These are phyloP conservation scores for Diaporthe aspalathi DNA, from an alignment of 2,329 filamentous ascomycete genomes.

Conservation along the genomic window DNA sequence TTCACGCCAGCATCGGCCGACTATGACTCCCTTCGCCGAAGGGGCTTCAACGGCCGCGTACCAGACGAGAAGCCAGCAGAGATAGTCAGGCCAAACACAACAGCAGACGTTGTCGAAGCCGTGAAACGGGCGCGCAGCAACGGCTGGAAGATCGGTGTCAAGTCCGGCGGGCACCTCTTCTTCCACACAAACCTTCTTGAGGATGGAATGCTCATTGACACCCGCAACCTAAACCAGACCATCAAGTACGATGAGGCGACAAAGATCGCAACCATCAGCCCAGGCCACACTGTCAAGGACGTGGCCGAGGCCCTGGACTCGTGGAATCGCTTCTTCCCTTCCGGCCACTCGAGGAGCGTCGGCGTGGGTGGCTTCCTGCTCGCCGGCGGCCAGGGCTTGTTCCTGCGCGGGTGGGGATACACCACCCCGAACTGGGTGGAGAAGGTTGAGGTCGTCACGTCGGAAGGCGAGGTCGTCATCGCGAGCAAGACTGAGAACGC, in stretches of 20 bases:
- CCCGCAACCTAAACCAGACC: neutral
- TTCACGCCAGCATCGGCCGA: neutral
- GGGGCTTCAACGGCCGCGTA: neutral
- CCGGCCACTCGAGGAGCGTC: neutral
- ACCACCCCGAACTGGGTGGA: neutral
- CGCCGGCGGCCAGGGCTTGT: neutral
- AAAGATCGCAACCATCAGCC: neutral
- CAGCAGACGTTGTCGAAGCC: neutral
- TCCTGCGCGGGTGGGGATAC: neutral
- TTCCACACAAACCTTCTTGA: neutral
- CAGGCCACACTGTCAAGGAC: neutral
- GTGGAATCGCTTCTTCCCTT: neutral
- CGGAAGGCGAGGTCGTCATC: neutral
- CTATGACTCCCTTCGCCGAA: neutral
- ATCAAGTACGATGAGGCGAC: neutral
- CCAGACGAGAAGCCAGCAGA: neutral
- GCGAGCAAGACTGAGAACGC: slow-evolving; percentile 6
- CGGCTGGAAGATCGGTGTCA: neutral
- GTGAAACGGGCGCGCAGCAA: neutral
- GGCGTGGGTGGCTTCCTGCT: neutral
- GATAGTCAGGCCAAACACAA: neutral
- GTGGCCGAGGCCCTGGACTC: neutral
- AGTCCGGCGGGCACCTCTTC: neutral
- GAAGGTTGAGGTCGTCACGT: neutral
- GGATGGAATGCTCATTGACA: slow-evolving; percentile 1